A percentile compares a stretch with the other conserved stretches of the same genome.
These are phyloP conservation scores for Arctostaphylos glauca DNA, from an alignment of 148 eudicot genomes.

Conservation along the genomic window DNA sequence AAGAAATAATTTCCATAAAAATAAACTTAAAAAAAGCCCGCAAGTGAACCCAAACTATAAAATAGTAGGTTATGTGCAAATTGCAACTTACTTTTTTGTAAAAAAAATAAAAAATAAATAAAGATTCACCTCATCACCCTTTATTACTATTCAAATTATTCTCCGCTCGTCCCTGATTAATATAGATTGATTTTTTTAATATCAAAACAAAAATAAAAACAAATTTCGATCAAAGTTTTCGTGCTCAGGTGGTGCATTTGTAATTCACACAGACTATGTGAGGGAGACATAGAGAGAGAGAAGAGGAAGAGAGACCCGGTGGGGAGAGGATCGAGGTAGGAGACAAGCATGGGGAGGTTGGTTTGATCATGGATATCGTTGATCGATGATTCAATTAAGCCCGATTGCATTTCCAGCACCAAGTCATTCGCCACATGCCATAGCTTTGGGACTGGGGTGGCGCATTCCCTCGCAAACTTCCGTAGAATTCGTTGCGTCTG, in stretches of 20 bases:
- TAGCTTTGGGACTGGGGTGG: conserved; percentile 47
- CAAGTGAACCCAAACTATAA: too few species aligned
- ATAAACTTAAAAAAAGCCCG: too few species aligned
- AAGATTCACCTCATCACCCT: too few species aligned
- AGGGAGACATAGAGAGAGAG: not conserved
- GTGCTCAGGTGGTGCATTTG: not conserved
- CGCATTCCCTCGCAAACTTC: conserved; percentile 49
- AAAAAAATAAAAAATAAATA: too few species aligned
- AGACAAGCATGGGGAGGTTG: conserved; percentile 30
- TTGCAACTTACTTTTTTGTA: too few species aligned
- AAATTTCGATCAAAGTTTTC: too few species aligned
- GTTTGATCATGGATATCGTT: not conserved
- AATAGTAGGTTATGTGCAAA: too few species aligned
- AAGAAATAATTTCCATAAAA: too few species aligned
- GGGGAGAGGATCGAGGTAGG: conserved; percentile 44
- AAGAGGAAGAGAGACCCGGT: conserved; percentile 35
- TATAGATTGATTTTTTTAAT: too few species aligned
- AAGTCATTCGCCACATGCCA: conserved; percentile 45
- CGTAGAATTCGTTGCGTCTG: conserved; percentile 36
- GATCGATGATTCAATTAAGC: not conserved
- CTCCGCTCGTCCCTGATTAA: too few species aligned
- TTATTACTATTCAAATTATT: too few species aligned
- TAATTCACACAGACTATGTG: not conserved
- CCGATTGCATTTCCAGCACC: conserved; percentile 34
- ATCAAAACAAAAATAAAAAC: too few species aligned